Evolutionary conservation across 2,329 filamentous ascomycete species (phyloP).

Genomic region (Exophiala sideris): DNA sequence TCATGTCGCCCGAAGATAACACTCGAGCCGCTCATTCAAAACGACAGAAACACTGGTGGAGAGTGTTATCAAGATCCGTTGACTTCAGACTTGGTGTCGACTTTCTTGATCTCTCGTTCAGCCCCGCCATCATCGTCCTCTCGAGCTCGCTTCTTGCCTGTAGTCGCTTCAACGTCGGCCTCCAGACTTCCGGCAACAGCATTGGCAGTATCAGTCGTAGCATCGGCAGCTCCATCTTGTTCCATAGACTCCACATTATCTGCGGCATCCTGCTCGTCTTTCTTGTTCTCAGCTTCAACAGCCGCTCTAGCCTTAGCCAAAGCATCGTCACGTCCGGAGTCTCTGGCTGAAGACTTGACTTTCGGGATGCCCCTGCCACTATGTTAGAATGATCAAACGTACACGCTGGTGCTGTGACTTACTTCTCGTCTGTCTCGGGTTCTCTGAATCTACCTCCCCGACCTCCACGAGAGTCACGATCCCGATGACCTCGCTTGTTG

Average conservation of each 20-base stretch:
- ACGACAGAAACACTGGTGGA: neutral
- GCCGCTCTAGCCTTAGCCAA: conserved; percentile 28
- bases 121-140: conserved; percentile 38
- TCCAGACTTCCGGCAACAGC: conserved; percentile 3
- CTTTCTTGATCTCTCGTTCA: conserved; percentile 47
- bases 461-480: conserved; percentile 31
- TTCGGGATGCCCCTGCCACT: conserved; percentile 46
- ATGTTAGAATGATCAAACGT: no score
- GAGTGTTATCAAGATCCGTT: neutral
- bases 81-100: conserved; percentile 40
- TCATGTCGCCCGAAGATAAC: no score
- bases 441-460: conserved; percentile 34
- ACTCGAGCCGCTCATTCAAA: neutral
- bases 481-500: conserved; percentile 30
- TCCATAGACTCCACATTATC: conserved; percentile 11
- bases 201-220: neutral
- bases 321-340: conserved; percentile 25
- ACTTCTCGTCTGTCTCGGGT: conserved; percentile 42
- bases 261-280: conserved; percentile 21
- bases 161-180: conserved; percentile 9
- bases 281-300: conserved; percentile 28
- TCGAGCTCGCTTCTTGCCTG: conserved; percentile 45
- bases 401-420: no score
- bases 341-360: conserved; percentile 32
- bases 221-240: conserved; percentile 4